Base-by-base conservation (phyloP, 257 asterid species). In the Solanum chiquidenum region DNA sequence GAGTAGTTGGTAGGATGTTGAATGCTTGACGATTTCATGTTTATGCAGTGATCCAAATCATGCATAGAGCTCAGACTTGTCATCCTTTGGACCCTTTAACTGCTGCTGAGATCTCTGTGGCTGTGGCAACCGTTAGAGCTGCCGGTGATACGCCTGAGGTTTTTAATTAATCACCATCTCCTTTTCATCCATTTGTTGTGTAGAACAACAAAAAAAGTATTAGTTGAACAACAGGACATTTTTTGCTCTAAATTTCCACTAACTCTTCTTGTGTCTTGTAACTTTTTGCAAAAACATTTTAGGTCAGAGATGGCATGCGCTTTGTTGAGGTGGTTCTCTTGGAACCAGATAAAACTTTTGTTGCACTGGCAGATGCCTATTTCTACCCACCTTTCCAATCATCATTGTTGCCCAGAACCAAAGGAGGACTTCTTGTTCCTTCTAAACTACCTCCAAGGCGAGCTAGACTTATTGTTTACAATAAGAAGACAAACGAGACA, bases 101-200 rank as follows among this genome's bases (percentile, higher is more conserved):
- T 83, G 95, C 97, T 86, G 91, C 98, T 83, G 99, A 97, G 91
- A 95, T 97, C 89, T 89, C 98, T 35, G 98, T 97, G 86, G 98
- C 98, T 27, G 98, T 97, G 85, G 98, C 93, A 77, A 95, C 98
- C 71, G 99, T 97, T 89, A 93, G 99, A 90, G 98, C 98, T 62
- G 98, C 99, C 84, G 99, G 99, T 87, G 97, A 98, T 77, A 95
- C 99, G 69, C 99, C 99, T 69, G 99, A 95, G 99, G 99, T 96
- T 72, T 58, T 66, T 29, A 80, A 42, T 83, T 25, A 80, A 35
- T 86, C 27, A 66, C 87, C 77, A 74, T 58, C 25, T 75, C 37
- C 27, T 49, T 80, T 52, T 18, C 42, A 29, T 49, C 69, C 69
- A 80, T 27, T 29, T 80, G 60, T 80, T 80, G 42, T 52, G 18